Conservation (phyloP, 2,329 filamentous ascomycete genomes). For the Botryotinia narcissicola region DNA sequence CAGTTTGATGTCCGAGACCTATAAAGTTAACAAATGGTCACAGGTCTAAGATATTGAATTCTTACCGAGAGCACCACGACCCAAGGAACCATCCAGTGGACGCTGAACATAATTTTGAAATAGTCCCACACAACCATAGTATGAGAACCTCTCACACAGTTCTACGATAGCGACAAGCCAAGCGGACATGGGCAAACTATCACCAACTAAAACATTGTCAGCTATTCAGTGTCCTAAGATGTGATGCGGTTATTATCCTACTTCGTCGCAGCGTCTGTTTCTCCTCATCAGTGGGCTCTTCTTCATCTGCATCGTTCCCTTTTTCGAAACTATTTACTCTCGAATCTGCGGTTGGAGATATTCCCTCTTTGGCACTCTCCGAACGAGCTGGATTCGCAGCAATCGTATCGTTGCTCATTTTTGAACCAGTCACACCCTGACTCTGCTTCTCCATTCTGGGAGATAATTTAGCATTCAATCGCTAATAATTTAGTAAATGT, state of each 20-base stretch:
- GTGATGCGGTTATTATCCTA: background rate
- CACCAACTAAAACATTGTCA: constrained; percentile 11
- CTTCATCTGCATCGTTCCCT: background rate
- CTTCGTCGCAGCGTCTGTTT: background rate
- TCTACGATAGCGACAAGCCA: constrained; percentile 19
- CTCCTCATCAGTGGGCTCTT: constrained; percentile 5
- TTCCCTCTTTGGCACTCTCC: constrained; percentile 1
- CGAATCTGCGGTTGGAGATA: background rate
- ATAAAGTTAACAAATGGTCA: background rate
- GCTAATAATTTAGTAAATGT: background rate
- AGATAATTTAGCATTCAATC: background rate
- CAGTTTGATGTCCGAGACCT: constrained; percentile 53
- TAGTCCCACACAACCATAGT: constrained; percentile 60
- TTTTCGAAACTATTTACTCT: background rate
- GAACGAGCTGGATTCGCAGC: background rate
- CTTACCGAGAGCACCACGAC: constrained; percentile 45
- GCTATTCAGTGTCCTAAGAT: background rate
- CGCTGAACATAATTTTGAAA: constrained; percentile 62
- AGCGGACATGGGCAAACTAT: constrained; percentile 16
- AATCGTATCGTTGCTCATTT: background rate
- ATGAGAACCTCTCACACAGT: constrained; percentile 47
- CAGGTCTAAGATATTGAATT: background rate
- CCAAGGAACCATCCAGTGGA: constrained; percentile 33
- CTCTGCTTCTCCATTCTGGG: background rate
- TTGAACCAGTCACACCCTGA: background rate